Conservation (phyloP, 768 basidiomycete species). For the Gelatoporia subvermispora region DNA sequence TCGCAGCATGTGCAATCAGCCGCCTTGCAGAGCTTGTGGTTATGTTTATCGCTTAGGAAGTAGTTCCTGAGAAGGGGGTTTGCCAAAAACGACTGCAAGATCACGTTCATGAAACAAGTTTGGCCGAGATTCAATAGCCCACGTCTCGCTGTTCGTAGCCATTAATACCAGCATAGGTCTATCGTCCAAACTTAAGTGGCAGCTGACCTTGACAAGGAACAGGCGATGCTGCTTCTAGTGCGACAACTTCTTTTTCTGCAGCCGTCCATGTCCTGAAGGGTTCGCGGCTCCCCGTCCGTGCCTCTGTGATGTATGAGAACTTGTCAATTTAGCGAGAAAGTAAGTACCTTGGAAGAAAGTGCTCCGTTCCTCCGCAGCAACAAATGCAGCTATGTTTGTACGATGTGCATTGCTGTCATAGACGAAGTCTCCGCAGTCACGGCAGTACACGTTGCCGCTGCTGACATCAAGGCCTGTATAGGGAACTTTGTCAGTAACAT, state of each 20-base stretch:
- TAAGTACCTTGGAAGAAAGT: conserved; percentile 54
- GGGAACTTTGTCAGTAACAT: background rate
- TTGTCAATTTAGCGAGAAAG: conserved; percentile 8
- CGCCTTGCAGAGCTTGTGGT: conserved; percentile 60
- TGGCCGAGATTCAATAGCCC: conserved; percentile 86
- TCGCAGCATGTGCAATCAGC: conserved; percentile 86
- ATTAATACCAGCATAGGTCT: background rate
- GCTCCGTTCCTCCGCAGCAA: conserved; percentile 56
- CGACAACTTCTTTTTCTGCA: conserved; percentile 32
- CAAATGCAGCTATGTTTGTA: conserved; percentile 36
- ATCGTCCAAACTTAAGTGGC: background rate
- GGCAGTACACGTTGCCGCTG: conserved; percentile 73
- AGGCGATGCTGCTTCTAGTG: conserved; percentile 44
- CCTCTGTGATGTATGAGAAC: conserved; percentile 21
- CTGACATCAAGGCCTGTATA: conserved; percentile 66
- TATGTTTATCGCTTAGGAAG: conserved; percentile 90
- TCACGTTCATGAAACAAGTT: conserved; percentile 91
- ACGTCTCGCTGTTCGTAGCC: conserved; percentile 52
- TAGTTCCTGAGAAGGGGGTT: conserved; percentile 88
- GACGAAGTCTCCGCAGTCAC: conserved; percentile 70
- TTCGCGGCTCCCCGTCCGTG: conserved; percentile 36
- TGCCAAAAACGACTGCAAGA: conserved; percentile 84
- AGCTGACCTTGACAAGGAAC: conserved; percentile 72
- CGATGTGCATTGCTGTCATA: conserved; percentile 52
- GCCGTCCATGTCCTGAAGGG: conserved; percentile 49